Evolutionary conservation across 305 asterid species (phyloP).

Genomic region (Fraxinus baroniana): DNA sequence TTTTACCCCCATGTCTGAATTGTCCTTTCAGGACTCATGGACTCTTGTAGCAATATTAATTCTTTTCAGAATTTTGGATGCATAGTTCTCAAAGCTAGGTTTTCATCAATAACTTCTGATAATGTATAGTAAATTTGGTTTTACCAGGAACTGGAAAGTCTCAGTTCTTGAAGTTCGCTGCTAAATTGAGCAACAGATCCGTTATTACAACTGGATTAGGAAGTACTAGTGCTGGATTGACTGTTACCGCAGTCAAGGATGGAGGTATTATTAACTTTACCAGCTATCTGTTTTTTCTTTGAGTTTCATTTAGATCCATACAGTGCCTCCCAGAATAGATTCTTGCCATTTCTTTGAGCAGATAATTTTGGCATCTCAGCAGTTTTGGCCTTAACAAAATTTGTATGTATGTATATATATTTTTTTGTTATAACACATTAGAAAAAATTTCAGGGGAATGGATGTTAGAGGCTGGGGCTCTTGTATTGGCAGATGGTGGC

Average conservation of each 20-base stretch:
- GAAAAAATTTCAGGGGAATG: conserved; percentile 72
- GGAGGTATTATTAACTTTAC: conserved; percentile 58
- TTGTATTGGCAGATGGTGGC: conserved; percentile 97
- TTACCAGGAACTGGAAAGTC: conserved; percentile 92
- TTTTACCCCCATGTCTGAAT: neutral
- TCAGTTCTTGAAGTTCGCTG: conserved; percentile 92
- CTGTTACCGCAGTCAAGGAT: conserved; percentile 97
- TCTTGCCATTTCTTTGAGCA: neutral
- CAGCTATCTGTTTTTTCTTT: conserved; percentile 15
- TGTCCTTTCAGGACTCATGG: conserved; percentile 8
- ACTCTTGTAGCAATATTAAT: neutral
- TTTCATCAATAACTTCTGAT: neutral
- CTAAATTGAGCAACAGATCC: conserved; percentile 90
- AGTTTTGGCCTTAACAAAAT: neutral
- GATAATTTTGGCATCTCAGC: neutral
- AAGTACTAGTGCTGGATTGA: conserved; percentile 97
- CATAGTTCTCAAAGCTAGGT: conserved; percentile 7
- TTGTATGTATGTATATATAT: neutral
- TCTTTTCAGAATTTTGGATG: neutral
- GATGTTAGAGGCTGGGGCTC: conserved; percentile 99
- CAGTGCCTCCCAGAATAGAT: neutral
- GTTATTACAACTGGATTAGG: conserved; percentile 97
- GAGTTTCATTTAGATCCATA: conserved; percentile 16
- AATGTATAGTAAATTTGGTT: conserved; percentile 31
- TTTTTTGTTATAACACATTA: conserved; percentile 17